Conservation (phyloP, 2,329 filamentous ascomycete genomes). For the Lasiodiplodia sp. region DNA sequence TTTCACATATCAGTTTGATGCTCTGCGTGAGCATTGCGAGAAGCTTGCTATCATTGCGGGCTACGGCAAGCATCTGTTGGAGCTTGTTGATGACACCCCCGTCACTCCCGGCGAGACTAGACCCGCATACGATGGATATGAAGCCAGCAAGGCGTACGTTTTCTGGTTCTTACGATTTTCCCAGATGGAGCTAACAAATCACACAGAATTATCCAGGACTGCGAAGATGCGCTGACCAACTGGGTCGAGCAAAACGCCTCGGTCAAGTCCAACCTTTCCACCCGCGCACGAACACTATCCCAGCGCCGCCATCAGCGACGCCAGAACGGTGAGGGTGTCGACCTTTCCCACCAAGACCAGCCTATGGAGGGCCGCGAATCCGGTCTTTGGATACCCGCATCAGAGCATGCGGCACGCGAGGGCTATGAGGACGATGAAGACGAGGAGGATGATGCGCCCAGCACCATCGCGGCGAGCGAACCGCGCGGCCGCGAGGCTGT, state of each 20-base stretch:
- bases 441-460: slow-evolving; percentile 56
- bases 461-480: slow-evolving; percentile 48
- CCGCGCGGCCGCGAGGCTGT: slow-evolving; percentile 57
- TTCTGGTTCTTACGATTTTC: neutral
- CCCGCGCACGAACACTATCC: slow-evolving; percentile 84
- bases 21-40: slow-evolving; percentile 95
- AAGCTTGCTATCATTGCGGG: slow-evolving; percentile 98
- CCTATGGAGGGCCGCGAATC: slow-evolving; percentile 77
- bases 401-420: slow-evolving; percentile 67
- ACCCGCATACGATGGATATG: slow-evolving; percentile 95
- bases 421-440: slow-evolving; percentile 72
- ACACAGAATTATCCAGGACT: slow-evolving; percentile 91
- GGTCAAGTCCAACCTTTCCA: slow-evolving; percentile 85
- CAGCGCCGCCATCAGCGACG: slow-evolving; percentile 76
- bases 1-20: slow-evolving; percentile 98
- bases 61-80: slow-evolving; percentile 97
- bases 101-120: slow-evolving; percentile 97
- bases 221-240: slow-evolving; percentile 95
- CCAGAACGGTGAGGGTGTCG: slow-evolving; percentile 74
- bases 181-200: slow-evolving; percentile 34
- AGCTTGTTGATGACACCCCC: slow-evolving; percentile 94
- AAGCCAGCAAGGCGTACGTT: slow-evolving; percentile 84
- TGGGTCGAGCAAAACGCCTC: slow-evolving; percentile 93
- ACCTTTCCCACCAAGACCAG: slow-evolving; percentile 82
- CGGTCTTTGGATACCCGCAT: slow-evolving; percentile 79